Evolutionary conservation across 108 stramenopile genomes (phyloP).

Genomic region (Chaetoceros muelleri): DNA sequence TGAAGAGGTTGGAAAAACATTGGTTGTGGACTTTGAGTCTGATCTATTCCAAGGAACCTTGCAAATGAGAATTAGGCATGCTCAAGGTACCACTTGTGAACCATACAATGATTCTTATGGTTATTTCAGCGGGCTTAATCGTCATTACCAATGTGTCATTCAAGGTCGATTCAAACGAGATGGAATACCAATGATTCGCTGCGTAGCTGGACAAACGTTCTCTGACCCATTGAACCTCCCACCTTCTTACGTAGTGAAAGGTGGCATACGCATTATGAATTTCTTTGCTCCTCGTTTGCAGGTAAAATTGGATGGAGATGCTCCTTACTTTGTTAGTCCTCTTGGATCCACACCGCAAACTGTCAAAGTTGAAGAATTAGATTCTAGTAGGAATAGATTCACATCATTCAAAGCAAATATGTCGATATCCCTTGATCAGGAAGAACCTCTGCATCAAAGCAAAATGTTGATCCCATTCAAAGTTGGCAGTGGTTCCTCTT

Average conservation of each 20-base stretch:
- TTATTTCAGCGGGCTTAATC: conserved; percentile 43
- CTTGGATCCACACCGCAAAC: conserved; percentile 71
- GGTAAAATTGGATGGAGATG: conserved; percentile 42
- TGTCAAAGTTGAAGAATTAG: conserved; percentile 20
- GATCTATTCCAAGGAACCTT: conserved; percentile 59
- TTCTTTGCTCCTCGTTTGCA: conserved; percentile 73
- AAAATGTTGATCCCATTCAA: conserved; percentile 23
- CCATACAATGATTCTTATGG: conserved; percentile 34
- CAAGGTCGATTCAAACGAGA: conserved; percentile 47
- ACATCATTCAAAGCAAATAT: neutral
- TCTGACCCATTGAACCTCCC: conserved; percentile 46
- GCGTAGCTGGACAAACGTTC: conserved; percentile 48
- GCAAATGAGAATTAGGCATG: conserved; percentile 38
- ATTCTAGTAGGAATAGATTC: conserved; percentile 11
- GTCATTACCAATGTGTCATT: conserved; percentile 45
- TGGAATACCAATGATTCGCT: conserved; percentile 54
- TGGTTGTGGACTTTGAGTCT: conserved; percentile 64
- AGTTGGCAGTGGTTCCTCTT: conserved; percentile 25
- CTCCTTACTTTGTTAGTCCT: conserved; percentile 51
- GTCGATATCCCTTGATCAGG: conserved; percentile 10
- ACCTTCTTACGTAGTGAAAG: conserved; percentile 52
- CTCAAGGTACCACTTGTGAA: conserved; percentile 26
- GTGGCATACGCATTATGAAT: conserved; percentile 43
- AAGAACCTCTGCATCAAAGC: conserved; percentile 14
- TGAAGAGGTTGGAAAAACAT: conserved; percentile 33